Conservation (phyloP, 768 basidiomycete genomes). For the Termitomyces titanicus region DNA sequence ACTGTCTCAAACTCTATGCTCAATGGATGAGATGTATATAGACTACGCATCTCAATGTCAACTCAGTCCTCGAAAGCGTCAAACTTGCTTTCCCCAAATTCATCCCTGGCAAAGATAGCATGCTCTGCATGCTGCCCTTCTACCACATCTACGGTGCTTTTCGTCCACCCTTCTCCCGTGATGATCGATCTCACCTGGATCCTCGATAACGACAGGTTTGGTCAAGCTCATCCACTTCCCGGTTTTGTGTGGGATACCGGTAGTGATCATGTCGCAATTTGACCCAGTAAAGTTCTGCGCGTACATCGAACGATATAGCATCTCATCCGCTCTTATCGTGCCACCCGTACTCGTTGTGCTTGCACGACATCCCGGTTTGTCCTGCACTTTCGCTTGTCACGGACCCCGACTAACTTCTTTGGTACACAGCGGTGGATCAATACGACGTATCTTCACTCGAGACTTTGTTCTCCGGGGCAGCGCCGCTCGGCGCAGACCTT, state of each 20-base stretch:
- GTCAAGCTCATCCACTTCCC: slow-evolving; percentile 64
- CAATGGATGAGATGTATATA: slow-evolving; percentile 15
- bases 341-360: slow-evolving; percentile 85
- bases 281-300: slow-evolving; percentile 67
- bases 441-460: slow-evolving; percentile 63
- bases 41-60: slow-evolving; percentile 71
- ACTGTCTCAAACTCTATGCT: background rate
- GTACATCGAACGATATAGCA: slow-evolving; percentile 60
- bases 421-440: slow-evolving; percentile 48
- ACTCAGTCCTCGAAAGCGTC: slow-evolving; percentile 52
- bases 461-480: slow-evolving; percentile 70
- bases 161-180: background rate
- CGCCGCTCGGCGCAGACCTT: slow-evolving; percentile 69
- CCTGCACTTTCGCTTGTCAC: background rate
- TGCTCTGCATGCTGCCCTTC: slow-evolving; percentile 65
- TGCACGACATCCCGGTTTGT: slow-evolving; percentile 61
- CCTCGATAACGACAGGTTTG: slow-evolving; percentile 36
- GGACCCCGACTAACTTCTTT: background rate
- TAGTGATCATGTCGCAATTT: slow-evolving; percentile 64
- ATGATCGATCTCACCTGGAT: background rate
- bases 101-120: slow-evolving; percentile 37
- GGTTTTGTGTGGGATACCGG: slow-evolving; percentile 42
- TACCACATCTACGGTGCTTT: slow-evolving; percentile 41
- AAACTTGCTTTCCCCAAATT: slow-evolving; percentile 38
- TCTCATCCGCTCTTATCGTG: slow-evolving; percentile 58